Evolutionary conservation across 495 filamentous ascomycete species (phyloP).

Genomic region (Daldinia decipiens): DNA sequence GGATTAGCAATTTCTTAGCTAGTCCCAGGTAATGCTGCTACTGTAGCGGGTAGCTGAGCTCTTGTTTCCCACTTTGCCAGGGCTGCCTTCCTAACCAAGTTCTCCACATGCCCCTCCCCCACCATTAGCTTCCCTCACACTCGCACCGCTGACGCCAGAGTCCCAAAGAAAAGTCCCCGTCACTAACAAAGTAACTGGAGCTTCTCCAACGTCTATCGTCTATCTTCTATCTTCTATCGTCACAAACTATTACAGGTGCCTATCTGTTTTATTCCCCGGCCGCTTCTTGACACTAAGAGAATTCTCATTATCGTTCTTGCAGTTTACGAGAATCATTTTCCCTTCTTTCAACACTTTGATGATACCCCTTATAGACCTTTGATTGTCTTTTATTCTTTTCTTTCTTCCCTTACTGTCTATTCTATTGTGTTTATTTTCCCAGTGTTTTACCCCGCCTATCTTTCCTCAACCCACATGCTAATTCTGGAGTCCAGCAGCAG

Average conservation of each 20-base stretch:
- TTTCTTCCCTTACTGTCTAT: constrained; percentile 6
- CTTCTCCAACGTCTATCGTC: constrained; percentile 38
- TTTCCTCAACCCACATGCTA: constrained; percentile 50
- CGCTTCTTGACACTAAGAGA: constrained; percentile 16
- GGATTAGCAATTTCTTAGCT: constrained; percentile 12
- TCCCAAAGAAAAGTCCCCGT: constrained; percentile 25
- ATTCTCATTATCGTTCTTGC: constrained; percentile 22
- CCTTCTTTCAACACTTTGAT: constrained; percentile 33
- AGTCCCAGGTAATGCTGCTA: constrained; percentile 15
- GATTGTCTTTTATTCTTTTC: constrained; percentile 12
- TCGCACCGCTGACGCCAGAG: constrained; percentile 41
- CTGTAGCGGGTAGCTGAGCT: constrained; percentile 24
- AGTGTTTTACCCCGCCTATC: constrained; percentile 45
- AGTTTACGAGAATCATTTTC: constrained; percentile 26
- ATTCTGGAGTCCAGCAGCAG: constrained; percentile 48
- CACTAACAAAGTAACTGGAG: constrained; percentile 40
- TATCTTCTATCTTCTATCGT: constrained; percentile 17
- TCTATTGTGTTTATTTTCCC: constrained; percentile 15
- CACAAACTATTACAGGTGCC: constrained; percentile 30
- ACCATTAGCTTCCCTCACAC: constrained; percentile 39
- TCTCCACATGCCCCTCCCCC: constrained; percentile 44
- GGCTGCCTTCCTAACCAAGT: constrained; percentile 33
- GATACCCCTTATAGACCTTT: constrained; percentile 26
- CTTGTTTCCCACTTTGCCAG: constrained; percentile 25
- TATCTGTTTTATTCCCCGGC: constrained; percentile 13